Evolutionary conservation across 768 basidiomycete species (phyloP), one percentile per base, ranked within the genome.

Genomic region (Tulasnella sp.): DNA sequence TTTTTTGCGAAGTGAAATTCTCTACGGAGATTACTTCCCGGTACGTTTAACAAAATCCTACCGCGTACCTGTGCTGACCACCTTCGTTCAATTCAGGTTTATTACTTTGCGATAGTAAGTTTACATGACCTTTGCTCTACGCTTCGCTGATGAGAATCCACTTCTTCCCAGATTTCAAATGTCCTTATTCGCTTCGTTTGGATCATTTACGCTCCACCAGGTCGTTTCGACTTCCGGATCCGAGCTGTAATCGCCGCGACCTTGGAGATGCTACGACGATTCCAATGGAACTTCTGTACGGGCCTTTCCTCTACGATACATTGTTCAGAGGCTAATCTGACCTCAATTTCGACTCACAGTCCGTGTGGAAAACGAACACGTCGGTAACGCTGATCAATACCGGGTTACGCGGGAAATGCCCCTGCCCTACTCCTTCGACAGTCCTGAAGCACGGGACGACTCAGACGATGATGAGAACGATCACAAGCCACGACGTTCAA

Each of bases 241-340:
- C 85, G 89, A 32, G 81, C 86, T 0, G 94, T 92, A 81, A 83
- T 92, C 62, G 85, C 81, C 14, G 93, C 84, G 1, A 75, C 89
- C 66, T 76, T 92, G 44, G 96, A 98, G 77, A 86, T 94, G 78
- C 76, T 92, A 6, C 82, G 96, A 52, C 84, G 96, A 69, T 87
- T 87, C 80, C 90, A 90, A 75, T 98, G 96, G 96, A 97, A 96
- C 79, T 90, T 95, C 77, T 90, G 92, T 94, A 73, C 76, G 90
- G 80, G 36, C 1, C n/a, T 52, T 52, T 62, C 35, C 32, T 19
- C 62, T 17, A n/a, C n/a, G n/a, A n/a, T n/a, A n/a, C 17, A 2
- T 66, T 40, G n/a, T 3, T n/a, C 3, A 44, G 29, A 5, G 40
- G n/a, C 68, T 73, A 71, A 69, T 40, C 5, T 37, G 42, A 29